Evolutionary conservation across 352 stramenopile genomes (phyloP).

Genomic region (Phytophthora boehmeriae): DNA sequence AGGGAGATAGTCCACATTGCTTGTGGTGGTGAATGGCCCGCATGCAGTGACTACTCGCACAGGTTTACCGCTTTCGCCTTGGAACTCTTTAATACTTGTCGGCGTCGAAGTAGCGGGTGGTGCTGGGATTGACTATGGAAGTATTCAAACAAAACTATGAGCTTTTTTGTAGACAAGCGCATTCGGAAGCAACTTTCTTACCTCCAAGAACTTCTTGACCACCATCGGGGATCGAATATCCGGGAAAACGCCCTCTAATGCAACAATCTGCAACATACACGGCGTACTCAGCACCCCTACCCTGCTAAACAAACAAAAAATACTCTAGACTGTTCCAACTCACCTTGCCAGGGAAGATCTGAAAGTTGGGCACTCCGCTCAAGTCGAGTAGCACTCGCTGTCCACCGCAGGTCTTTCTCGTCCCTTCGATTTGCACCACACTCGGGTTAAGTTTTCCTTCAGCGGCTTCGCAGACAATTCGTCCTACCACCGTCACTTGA

Average conservation of each 20-base stretch:
- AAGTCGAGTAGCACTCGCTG: constrained; percentile 83
- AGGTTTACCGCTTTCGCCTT: constrained; percentile 45
- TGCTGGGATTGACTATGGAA: constrained; percentile 61
- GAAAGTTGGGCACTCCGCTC: constrained; percentile 66
- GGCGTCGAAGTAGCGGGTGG: constrained; percentile 55
- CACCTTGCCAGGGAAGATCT: constrained; percentile 87
- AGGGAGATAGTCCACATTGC: constrained; percentile 95
- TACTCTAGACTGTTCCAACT: neutral
- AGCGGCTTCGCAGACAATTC: constrained; percentile 83
- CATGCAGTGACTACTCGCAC: constrained; percentile 90
- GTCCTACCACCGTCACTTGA: constrained; percentile 77
- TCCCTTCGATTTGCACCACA: constrained; percentile 83
- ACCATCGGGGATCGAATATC: constrained; percentile 74
- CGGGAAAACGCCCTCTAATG: constrained; percentile 74
- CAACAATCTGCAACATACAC: constrained; percentile 62
- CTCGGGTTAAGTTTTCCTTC: constrained; percentile 87
- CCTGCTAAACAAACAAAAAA: no score
- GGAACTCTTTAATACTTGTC: constrained; percentile 49
- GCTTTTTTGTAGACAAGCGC: constrained; percentile 4
- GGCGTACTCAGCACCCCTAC: constrained; percentile 8
- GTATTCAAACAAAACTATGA: neutral
- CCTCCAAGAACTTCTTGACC: constrained; percentile 82
- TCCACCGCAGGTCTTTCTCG: constrained; percentile 80
- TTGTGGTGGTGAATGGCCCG: constrained; percentile 95
- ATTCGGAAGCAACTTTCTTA: constrained; percentile 25